These are phyloP conservation scores for Syzygium jambos DNA, from an alignment of 345 rosid species.

Conservation along the genomic window DNA sequence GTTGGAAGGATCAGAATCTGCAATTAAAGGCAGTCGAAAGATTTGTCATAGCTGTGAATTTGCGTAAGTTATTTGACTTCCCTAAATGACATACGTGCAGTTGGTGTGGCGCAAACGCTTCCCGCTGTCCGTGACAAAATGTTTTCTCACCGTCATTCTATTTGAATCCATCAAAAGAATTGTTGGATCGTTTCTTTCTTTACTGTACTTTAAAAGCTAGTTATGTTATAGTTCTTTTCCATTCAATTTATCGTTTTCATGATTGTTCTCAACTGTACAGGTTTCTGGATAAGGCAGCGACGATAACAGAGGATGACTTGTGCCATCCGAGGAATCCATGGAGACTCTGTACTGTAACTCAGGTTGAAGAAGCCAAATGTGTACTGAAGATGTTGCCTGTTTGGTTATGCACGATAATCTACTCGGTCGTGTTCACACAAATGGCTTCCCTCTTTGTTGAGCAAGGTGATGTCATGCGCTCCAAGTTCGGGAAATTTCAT, in stretches of 20 bases:
- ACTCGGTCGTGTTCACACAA: slow-evolving; percentile 56
- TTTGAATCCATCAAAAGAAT: background rate
- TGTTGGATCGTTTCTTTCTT: background rate
- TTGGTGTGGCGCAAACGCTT: slow-evolving; percentile 1
- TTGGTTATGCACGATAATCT: slow-evolving; percentile 57
- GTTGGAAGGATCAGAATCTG: slow-evolving; percentile 25
- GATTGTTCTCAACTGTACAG: slow-evolving; percentile 6
- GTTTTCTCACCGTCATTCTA: background rate
- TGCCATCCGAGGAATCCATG: slow-evolving; percentile 27
- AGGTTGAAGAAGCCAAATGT: slow-evolving; percentile 70
- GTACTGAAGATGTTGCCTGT: slow-evolving; percentile 43
- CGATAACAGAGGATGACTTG: slow-evolving; percentile 41
- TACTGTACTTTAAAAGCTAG: background rate
- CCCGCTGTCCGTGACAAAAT: background rate
- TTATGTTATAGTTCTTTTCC: background rate
- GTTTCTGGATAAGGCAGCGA: slow-evolving; percentile 89
- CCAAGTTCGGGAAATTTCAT: slow-evolving; percentile 41
- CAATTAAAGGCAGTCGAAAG: slow-evolving; percentile 38
- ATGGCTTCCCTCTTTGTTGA: slow-evolving; percentile 62
- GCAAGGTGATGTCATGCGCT: slow-evolving; percentile 63
- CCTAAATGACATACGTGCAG: background rate
- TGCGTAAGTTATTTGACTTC: slow-evolving; percentile 4
- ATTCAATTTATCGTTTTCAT: background rate
- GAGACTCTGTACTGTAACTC: slow-evolving; percentile 83
- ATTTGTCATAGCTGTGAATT: slow-evolving; percentile 22